Conservation (phyloP, 305 asterid genomes). For the Salvia sclarea region DNA sequence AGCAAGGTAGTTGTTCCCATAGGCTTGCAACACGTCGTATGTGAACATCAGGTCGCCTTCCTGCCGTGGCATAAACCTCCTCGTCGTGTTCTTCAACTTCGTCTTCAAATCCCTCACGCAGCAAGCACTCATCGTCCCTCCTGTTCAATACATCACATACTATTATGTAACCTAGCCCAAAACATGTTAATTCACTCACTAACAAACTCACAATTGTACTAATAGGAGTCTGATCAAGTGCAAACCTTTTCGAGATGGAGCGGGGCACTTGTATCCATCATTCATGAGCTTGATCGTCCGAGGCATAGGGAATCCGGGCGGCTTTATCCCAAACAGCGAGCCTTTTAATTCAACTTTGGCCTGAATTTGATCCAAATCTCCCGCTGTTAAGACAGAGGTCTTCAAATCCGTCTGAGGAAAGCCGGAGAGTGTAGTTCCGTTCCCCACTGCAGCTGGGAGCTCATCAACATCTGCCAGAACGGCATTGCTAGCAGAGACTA, state of each 20-base stretch:
- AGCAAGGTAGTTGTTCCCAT: conserved; percentile 34
- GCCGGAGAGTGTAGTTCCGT: conserved; percentile 47
- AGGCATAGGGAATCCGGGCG: conserved; percentile 50
- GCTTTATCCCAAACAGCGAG: conserved; percentile 42
- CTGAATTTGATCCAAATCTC: conserved; percentile 41
- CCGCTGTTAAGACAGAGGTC: conserved; percentile 44
- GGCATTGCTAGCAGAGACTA: conserved; percentile 44
- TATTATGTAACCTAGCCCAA: too few relatives aligned
- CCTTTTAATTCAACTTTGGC: conserved; percentile 38
- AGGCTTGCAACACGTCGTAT: conserved; percentile 40
- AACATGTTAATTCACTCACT: too few relatives aligned
- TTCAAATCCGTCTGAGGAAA: conserved; percentile 45
- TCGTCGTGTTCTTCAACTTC: conserved; percentile 20
- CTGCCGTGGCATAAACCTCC: conserved; percentile 33
- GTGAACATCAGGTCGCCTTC: conserved; percentile 38
- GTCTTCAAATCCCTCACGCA: conserved; percentile 39
- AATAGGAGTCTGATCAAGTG: not conserved
- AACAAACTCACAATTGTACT: too few relatives aligned
- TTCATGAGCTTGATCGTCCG: conserved; percentile 41
- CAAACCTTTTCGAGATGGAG: conserved; percentile 28
- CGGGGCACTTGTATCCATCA: conserved; percentile 51
- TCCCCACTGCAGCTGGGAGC: conserved; percentile 43
- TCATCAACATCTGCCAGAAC: conserved; percentile 35
- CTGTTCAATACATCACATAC: conserved; percentile 23
- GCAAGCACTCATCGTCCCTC: conserved; percentile 33